Conservation (phyloP, 1,139 yeast species). For the Geotrichum reessii region DNA sequence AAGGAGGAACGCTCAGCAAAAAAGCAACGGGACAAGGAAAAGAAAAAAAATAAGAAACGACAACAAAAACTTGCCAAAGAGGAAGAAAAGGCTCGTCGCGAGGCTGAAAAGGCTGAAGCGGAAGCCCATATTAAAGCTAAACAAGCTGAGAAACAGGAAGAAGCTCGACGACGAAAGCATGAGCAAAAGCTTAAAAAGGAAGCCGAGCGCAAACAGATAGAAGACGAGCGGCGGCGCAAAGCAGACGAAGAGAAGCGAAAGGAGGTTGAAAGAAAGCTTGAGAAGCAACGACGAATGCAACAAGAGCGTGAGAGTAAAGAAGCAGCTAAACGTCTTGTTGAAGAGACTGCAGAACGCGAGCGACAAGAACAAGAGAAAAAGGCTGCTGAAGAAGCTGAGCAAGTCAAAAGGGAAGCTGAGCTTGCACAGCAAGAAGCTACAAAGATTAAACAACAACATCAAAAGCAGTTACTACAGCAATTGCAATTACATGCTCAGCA, state of each 20-base stretch:
- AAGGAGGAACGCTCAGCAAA: constrained; percentile 67
- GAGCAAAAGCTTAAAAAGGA: constrained; percentile 46
- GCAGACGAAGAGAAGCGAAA: constrained; percentile 43
- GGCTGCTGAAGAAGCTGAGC: constrained; percentile 12
- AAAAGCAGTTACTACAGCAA: constrained; percentile 21
- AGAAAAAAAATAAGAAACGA: constrained; percentile 71
- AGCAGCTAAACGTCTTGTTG: constrained; percentile 15
- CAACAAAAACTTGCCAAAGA: constrained; percentile 66
- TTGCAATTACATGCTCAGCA: constrained; percentile 21
- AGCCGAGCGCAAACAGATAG: constrained; percentile 38
- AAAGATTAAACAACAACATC: constrained; percentile 21
- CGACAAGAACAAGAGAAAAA: constrained; percentile 12
- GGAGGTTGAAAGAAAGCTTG: constrained; percentile 27
- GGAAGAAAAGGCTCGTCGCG: constrained; percentile 59
- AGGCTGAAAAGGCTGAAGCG: constrained; percentile 48
- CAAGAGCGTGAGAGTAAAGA: constrained; percentile 17
- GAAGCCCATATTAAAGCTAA: constrained; percentile 43
- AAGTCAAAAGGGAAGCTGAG: constrained; percentile 10
- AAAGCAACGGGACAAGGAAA: constrained; percentile 66
- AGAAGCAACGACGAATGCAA: constrained; percentile 19
- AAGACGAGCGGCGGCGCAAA: constrained; percentile 32
- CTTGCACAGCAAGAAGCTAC: constrained; percentile 12
- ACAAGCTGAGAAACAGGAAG: constrained; percentile 52
- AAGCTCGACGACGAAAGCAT: constrained; percentile 49
- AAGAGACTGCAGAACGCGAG: constrained; percentile 16